Evolutionary conservation across 306 rosid genomes (phyloP), one percentile per base, ranked within the genome.

Genomic region (Vachellia collinsii): DNA sequence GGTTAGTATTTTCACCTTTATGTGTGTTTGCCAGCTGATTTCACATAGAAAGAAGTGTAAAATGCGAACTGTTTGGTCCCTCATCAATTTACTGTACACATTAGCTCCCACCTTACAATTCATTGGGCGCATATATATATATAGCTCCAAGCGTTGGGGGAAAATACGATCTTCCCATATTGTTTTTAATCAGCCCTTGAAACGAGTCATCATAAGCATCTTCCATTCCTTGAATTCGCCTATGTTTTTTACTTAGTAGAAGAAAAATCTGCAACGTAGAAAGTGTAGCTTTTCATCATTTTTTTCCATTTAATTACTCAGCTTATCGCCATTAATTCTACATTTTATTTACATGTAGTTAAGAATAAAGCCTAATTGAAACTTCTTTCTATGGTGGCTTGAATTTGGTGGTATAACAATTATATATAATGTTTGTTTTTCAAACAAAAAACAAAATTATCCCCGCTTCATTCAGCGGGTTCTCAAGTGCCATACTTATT

Each of bases 11-110:
- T 41, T 41, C 10, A 7, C 9, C 74, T 39, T 42, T 20, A 11
- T 46, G 17, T 70, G 39, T 77, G 69, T 62, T 70, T 77, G 81
- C 16, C 59, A 23, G 43, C 70, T 43, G 43, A 10, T 61, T 29
- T 25, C 63, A 4, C 76, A 50, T 16, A 9, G 22, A 74, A 74
- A 38, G 38, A 39, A 20, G 42, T 13, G 54, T 58, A 3, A 3
- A 19, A 29, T n/a, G 23, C 22, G 41, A 42, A 3, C 69, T 58
- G 8, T 43, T 58, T 22, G 53, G 39, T 47, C 36, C 68, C 68
- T 44, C 56, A 20, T 54, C 50, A 59, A 10, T 37, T 59, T 11
- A 53, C 63, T 22, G 6, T 56, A 58, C 67, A 54, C 39, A 38
- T 37, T 65, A 19, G 25, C 71, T 34, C 69, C 11, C 41, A 34